Evolutionary conservation across 106 monocot species (phyloP), one percentile per base, ranked within the genome.

Genomic region (Phalaenopsis aphrodite): DNA sequence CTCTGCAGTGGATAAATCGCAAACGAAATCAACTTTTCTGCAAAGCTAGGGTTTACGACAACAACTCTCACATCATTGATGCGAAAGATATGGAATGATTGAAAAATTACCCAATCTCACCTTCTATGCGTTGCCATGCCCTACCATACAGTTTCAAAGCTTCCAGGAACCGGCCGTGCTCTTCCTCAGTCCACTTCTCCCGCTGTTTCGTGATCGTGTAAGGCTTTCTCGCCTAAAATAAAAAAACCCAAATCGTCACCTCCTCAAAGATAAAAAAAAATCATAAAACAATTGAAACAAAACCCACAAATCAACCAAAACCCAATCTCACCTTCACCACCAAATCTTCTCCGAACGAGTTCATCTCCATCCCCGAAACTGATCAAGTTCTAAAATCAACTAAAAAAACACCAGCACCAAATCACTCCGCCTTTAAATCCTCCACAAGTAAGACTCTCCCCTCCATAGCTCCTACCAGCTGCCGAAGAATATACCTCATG

Each of bases 61-160:
- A 80, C 52, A 36, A 48, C 21, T 71, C 56, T 69, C 71, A 72
- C 39, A 80, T 16, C 37, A 18, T 45, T 45, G 37, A 39, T 37
- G 69, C 0, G 24, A 49, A 30, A 5, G 14, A 8, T 48, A 49
- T 8, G 2, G 41, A 76, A 49, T 3, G 19, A 74, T 19, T 42
- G 43, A 43, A 42, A 18, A 43, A 42, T 18, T 36, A 45, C 43
- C 24, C 18, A 46, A 46, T 41, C 76, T 49, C 24, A 76, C 93
- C 95, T 92, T 95, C 89, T 41, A 93, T 95, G 1, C 93, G 87
- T 81, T 93, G 90, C 95, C 95, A 95, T n/a, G 93, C 89, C 80
- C 95, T 75, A 21, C 95, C 95, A 79, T 93, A 85, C 24, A 95
- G 86, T 55, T 91, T 95, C 73, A 95, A 66, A 61, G 93, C 95